Conservation (phyloP, 2,329 filamentous ascomycete species). For the Plectosphaerella cucumerina region DNA sequence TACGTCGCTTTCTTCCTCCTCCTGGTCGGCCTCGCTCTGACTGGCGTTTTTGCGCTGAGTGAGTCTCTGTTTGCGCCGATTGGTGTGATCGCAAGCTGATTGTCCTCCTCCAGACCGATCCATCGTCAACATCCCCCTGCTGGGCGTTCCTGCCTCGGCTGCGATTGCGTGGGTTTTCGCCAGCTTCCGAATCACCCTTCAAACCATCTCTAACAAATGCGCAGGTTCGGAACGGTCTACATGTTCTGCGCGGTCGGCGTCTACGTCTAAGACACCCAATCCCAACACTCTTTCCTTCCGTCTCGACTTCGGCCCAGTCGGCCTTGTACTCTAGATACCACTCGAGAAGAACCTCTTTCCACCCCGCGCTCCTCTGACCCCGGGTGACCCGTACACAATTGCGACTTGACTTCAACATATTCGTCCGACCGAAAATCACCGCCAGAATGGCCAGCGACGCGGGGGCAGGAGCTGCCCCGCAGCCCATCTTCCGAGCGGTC, state of each 20-base stretch:
- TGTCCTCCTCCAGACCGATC: slow-evolving; percentile 66
- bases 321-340: slow-evolving; percentile 16
- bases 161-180: slow-evolving; percentile 74
- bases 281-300: slow-evolving; percentile 16
- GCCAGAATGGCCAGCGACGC: slow-evolving; percentile 8
- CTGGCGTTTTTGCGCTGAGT: slow-evolving; percentile 85
- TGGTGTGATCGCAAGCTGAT: neutral
- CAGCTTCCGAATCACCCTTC: slow-evolving; percentile 2
- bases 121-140: slow-evolving; percentile 66
- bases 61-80: slow-evolving; percentile 25
- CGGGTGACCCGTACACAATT: slow-evolving; percentile 5
- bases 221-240: slow-evolving; percentile 78
- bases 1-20: slow-evolving; percentile 73
- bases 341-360: slow-evolving; percentile 8
- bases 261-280: slow-evolving; percentile 73
- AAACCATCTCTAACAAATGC: slow-evolving; percentile 4
- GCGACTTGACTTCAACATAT: neutral
- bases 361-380: neutral
- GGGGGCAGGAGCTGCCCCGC: slow-evolving; percentile 10
- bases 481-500: slow-evolving; percentile 67
- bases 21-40: slow-evolving; percentile 65
- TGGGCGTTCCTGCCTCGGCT: slow-evolving; percentile 83
- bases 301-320: slow-evolving; percentile 6
- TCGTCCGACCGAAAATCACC: neutral
- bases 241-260: slow-evolving; percentile 99